A percentile compares a stretch with the other conserved stretches of the same genome.
Conservation (phyloP, 1,284 basidiomycete genomes). For the Abortiporus biennis region DNA sequence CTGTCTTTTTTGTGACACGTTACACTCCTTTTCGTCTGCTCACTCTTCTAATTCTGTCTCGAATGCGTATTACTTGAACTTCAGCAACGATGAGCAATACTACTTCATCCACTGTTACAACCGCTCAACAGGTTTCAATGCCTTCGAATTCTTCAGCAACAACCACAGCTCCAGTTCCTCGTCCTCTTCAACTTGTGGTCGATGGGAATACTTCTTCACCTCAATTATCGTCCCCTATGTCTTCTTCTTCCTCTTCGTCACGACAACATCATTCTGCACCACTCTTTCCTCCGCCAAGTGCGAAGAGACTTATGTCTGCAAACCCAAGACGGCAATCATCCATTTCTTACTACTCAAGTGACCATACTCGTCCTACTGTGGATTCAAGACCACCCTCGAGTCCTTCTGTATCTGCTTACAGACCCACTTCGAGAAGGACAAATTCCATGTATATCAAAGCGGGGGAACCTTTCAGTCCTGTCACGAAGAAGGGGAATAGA, state of each 20-base stretch:
- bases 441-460: neutral
- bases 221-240: slow-evolving; percentile 5
- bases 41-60: no score
- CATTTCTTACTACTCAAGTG: slow-evolving; percentile 50
- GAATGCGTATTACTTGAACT: no score
- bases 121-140: no score
- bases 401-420: slow-evolving; percentile 10
- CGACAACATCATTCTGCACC: slow-evolving; percentile 9
- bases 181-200: slow-evolving; percentile 25
- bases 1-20: no score
- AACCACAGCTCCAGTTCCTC: slow-evolving; percentile 15
- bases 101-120: no score
- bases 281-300: slow-evolving; percentile 7
- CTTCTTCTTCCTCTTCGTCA: slow-evolving; percentile 1
- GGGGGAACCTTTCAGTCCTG: slow-evolving; percentile 2
- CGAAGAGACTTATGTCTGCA: slow-evolving; percentile 7
- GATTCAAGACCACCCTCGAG: slow-evolving; percentile 16
- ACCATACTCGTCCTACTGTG: slow-evolving; percentile 24
- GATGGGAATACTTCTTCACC: slow-evolving; percentile 14
- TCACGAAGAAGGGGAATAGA: slow-evolving; percentile 16
- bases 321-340: slow-evolving; percentile 49
- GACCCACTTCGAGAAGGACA: slow-evolving; percentile 5
- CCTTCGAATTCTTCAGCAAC: no score
- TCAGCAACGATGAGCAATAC: no score
- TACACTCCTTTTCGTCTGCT: no score